Evolutionary conservation across 192 early-diverging fungal genomes (phyloP).

Genomic region (Hyaloraphidium curvatum): DNA sequence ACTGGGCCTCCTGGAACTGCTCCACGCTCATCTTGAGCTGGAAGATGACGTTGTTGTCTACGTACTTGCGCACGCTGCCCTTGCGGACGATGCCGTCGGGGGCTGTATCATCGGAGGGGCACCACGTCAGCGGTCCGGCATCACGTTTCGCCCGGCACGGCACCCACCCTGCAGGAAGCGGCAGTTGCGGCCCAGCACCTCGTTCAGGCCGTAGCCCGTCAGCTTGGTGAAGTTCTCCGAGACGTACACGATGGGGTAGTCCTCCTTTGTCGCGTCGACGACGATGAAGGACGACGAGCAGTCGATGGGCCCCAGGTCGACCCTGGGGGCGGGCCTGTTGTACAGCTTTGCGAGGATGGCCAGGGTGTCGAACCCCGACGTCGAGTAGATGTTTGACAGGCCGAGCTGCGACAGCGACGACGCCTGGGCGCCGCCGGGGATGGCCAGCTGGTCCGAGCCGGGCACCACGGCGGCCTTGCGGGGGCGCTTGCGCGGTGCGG

Average conservation of each 20-base stretch:
- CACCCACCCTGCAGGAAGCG: slow-evolving; percentile 28
- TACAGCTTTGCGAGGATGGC: slow-evolving; percentile 13
- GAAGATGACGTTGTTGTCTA: background rate
- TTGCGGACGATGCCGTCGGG: background rate
- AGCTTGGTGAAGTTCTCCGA: slow-evolving; percentile 11
- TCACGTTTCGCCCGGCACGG: too few species aligned
- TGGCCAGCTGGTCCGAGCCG: background rate
- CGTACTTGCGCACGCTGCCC: background rate
- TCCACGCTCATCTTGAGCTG: background rate
- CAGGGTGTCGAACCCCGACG: slow-evolving; percentile 27
- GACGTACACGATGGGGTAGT: slow-evolving; percentile 21
- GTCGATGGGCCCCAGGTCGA: slow-evolving; percentile 31
- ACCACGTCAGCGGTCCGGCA: too few species aligned
- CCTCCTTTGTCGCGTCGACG: slow-evolving; percentile 33
- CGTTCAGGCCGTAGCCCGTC: slow-evolving; percentile 26
- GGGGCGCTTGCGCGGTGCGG: too few species aligned
- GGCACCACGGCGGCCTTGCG: too few species aligned
- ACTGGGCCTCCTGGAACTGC: background rate
- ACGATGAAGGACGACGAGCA: slow-evolving; percentile 34
- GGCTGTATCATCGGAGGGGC: too few species aligned
- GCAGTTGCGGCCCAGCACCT: slow-evolving; percentile 28
- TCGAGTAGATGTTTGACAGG: slow-evolving; percentile 22
- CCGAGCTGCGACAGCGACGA: too few species aligned
- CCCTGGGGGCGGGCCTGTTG: background rate
- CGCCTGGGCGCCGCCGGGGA: background rate